A percentile compares a stretch with the other conserved stretches of the same genome.
These are phyloP conservation scores for Phytophthora uliginosa DNA, from an alignment of 352 stramenopile species.

Conservation along the genomic window DNA sequence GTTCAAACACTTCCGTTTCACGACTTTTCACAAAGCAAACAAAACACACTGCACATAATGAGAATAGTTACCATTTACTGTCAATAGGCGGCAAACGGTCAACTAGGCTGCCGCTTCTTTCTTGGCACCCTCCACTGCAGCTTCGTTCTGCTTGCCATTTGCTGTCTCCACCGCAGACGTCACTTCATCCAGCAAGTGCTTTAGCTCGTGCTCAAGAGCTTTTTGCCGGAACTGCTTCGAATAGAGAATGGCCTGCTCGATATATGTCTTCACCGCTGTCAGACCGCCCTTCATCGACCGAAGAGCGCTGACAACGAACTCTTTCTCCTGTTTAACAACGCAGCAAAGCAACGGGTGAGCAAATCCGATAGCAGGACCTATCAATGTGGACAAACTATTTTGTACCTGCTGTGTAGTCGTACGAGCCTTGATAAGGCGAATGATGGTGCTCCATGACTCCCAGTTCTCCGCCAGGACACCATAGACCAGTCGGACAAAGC, in stretches of 20 bases:
- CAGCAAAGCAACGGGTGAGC: background rate
- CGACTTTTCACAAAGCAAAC: constrained; percentile 49
- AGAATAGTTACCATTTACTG: constrained; percentile 24
- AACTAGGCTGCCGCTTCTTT: constrained; percentile 30
- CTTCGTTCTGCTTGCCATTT: constrained; percentile 7
- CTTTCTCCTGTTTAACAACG: constrained; percentile 61
- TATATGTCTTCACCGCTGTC: constrained; percentile 73
- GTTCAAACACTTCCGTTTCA: constrained; percentile 46
- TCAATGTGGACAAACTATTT: background rate
- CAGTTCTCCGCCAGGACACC: constrained; percentile 87
- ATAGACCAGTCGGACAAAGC: constrained; percentile 79
- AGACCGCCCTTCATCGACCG: constrained; percentile 78
- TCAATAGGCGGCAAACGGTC: constrained; percentile 9
- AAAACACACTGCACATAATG: constrained; percentile 10
- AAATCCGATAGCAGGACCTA: background rate
- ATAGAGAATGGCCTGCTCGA: constrained; percentile 70
- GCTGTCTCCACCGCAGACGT: constrained; percentile 5
- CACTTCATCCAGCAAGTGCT: constrained; percentile 50
- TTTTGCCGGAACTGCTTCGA: constrained; percentile 80
- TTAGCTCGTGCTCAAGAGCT: constrained; percentile 58
- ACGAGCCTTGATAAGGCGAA: constrained; percentile 80
- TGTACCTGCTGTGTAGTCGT: constrained; percentile 76
- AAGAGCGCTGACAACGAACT: constrained; percentile 81
- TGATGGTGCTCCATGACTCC: constrained; percentile 87
- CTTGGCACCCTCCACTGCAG: background rate